Evolutionary conservation across 2,329 filamentous ascomycete species (phyloP), one percentile per base, ranked within the genome.

Genomic region (Paramyrothecium sp.): DNA sequence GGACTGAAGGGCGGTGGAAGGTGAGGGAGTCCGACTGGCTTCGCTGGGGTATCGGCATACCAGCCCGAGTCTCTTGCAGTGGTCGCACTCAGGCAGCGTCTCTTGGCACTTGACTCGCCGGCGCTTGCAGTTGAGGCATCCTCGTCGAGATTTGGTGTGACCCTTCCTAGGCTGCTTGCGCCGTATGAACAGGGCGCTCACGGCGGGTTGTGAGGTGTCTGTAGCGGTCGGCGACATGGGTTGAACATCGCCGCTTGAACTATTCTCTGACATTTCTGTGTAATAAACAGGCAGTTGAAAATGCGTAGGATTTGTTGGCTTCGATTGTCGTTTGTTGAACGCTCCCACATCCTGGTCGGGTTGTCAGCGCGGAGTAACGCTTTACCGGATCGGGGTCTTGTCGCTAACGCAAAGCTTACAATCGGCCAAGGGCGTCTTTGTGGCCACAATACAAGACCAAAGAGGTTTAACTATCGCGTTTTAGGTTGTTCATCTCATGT

Each of bases 71-170:
- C 63, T 56, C 8, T 55, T 54, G 23, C 63, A 65, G 23, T 60
- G 51, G 7, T 46, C 44, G 17, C 62, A 65, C 7, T 53, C 58
- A 5, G 63, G 63, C 4, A 59, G 53, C 3, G 53, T 57, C 55
- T 65, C 63, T 7, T 55, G 57, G 17, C 63, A 65, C n/a, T 65
- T 65, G 12, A 64, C 62, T 48, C 60, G 59, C 13, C 62, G 58
- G 20, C 62, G 59, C 46, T 65, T 65, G 55, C 63, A 65, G 54
- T 60, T 63, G 33, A 63, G 52, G 46, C 63, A 65, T 5, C 63
- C 63, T 3, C 46, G 58, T 53, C 60, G 58, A 1, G 63, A 63
- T 22, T 65, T 65, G 1, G 55, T 61, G 22, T 63, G 61, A 3
- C 61, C 61, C 23, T 57, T 60, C 3, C 61, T 48, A 0, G 61